Evolutionary conservation across 768 basidiomycete genomes (phyloP), one percentile per base, ranked within the genome.

Genomic region (Naganishia randhawae): DNA sequence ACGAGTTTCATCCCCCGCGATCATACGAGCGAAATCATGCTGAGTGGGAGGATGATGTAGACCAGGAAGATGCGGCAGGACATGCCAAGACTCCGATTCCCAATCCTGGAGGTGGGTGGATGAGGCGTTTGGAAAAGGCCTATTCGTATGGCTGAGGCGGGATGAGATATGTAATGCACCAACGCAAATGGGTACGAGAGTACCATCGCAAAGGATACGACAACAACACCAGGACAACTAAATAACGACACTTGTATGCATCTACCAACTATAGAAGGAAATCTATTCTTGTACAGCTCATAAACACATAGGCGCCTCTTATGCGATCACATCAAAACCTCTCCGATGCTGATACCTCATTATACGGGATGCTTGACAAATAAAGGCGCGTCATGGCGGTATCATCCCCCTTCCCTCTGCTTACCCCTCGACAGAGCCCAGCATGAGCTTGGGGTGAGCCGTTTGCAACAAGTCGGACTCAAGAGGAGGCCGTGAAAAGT

Each of bases 41-140:
- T 16, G 22, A 39, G 4, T 2, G 16, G 1, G 31, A n/a, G 6
- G 6, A 61, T 2, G 37, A 61, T 13, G 57, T 41, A 22, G 19
- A 39, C 22, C 25, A 25, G 37, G 57, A 42, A 5, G 57, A 19
- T 19, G 57, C 39, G 4, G 35, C 13, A 19, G 57, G 37, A 14
- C 57, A 61, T 13, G 57, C 57, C 19, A 61, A 61, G 57, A 61
- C 57, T 4, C 57, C 57, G 25, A 61, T 61, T 29, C 35, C 57
- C 37, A 61, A 61, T 41, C 57, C 57, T 33, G 57, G n/a, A 9
- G 33, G 31, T 31, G 57, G 57, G 3, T 61, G 57, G 57, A 61
- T 61, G 57, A 35, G 57, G 37, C 57, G 57, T 22, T 16, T 61
- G 37, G 57, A 61, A 61, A 61, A 42, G 57, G 57, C 57, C 37